Conservation (phyloP, 257 asterid species). For the Haberlea rhodopensis region DNA sequence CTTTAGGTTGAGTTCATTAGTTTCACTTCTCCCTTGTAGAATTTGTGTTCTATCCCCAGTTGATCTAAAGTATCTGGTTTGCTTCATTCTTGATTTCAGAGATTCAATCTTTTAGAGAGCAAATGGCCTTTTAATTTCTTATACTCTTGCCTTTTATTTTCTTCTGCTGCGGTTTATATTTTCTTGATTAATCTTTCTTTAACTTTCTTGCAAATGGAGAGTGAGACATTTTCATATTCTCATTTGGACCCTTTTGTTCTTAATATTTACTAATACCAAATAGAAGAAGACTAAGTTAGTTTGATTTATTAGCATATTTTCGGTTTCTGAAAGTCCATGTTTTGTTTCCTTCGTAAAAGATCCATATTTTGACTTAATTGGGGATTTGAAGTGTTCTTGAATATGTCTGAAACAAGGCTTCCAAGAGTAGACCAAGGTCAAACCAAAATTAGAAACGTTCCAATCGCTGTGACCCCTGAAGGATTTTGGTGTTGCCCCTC, state of each 20-base stretch:
- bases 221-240: not conserved
- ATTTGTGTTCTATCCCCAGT: not conserved
- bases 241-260: slow-evolving; percentile 2
- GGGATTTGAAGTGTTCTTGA: slow-evolving; percentile 29
- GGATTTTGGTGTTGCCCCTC: slow-evolving; percentile 96
- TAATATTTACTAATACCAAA: slow-evolving; percentile 5
- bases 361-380: slow-evolving; percentile 25
- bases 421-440: slow-evolving; percentile 70
- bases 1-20: not conserved
- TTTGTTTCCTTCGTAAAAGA: slow-evolving; percentile 26
- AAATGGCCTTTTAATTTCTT: not conserved
- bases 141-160: not conserved
- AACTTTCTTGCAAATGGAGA: not conserved
- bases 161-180: too few relatives aligned
- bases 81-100: slow-evolving; percentile 16
- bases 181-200: not conserved
- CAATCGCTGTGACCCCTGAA: not conserved
- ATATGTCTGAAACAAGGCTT: slow-evolving; percentile 14
- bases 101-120: not conserved
- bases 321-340: slow-evolving; percentile 4
- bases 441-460: slow-evolving; percentile 50
- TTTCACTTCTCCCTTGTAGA: not conserved
- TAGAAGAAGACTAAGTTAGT: not conserved
- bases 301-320: slow-evolving; percentile 8
- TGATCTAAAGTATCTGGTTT: not conserved